These are phyloP conservation scores for Pistacia atlantica DNA, from an alignment of 345 rosid genomes.

Conservation along the genomic window DNA sequence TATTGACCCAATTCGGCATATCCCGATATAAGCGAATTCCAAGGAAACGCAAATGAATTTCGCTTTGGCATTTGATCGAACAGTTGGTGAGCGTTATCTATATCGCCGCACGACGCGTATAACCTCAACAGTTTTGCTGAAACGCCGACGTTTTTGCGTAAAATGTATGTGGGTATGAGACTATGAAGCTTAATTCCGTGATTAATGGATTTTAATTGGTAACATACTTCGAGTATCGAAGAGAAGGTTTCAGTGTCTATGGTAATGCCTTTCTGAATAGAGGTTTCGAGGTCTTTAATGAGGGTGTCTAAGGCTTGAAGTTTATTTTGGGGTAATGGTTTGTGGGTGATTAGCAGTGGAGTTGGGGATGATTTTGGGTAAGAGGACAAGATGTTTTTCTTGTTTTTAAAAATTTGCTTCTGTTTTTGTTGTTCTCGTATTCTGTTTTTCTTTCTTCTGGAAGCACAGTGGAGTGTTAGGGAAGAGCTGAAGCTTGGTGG, in stretches of 20 bases:
- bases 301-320: conserved; percentile 65
- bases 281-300: conserved; percentile 58
- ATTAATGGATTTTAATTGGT: conserved; percentile 49
- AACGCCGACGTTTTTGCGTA: conserved; percentile 55
- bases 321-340: conserved; percentile 38
- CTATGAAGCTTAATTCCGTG: conserved; percentile 61
- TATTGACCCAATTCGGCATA: conserved; percentile 62
- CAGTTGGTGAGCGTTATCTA: conserved; percentile 68
- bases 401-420: conserved; percentile 19
- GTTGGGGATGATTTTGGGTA: conserved; percentile 56
- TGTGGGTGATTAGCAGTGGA: conserved; percentile 46
- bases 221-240: conserved; percentile 74
- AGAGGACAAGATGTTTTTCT: conserved; percentile 25
- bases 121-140: conserved; percentile 65
- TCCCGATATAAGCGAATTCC: conserved; percentile 91
- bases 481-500: conserved; percentile 22
- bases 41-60: conserved; percentile 58
- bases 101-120: conserved; percentile 50
- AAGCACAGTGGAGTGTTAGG: conserved; percentile 26
- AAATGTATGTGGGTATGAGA: conserved; percentile 52
- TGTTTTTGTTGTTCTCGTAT: conserved; percentile 32
- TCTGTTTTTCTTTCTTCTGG: conserved; percentile 40
- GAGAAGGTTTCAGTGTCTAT: conserved; percentile 62
- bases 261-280: conserved; percentile 50
- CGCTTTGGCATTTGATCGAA: conserved; percentile 78